A percentile compares a stretch with the other conserved stretches of the same genome.
These are phyloP conservation scores for Eucalyptus tenuipes DNA, from an alignment of 345 rosid genomes.

Conservation along the genomic window DNA sequence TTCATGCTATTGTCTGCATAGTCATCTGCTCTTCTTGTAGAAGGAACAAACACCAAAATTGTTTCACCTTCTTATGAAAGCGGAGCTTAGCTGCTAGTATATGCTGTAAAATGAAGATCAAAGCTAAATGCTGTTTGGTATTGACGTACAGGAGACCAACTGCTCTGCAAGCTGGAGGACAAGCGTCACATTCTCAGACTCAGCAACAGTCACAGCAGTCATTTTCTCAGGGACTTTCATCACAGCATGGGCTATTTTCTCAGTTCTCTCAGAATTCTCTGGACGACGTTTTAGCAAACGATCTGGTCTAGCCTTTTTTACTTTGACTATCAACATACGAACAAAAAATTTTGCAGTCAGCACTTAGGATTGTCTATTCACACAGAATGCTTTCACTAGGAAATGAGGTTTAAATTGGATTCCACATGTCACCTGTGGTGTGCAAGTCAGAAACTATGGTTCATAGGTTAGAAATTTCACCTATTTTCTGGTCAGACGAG, in stretches of 20 bases:
- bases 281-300: conserved; percentile 40
- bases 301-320: conserved; percentile 36
- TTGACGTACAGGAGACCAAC: conserved; percentile 41
- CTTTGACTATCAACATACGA: neutral
- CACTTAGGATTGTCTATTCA: neutral
- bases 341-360: neutral
- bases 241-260: conserved; percentile 70
- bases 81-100: neutral
- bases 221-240: conserved; percentile 73
- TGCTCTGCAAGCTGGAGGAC: conserved; percentile 22
- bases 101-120: neutral
- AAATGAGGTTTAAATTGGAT: neutral
- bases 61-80: neutral
- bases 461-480: neutral
- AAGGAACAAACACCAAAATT: neutral
- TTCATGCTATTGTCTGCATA: neutral
- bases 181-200: conserved; percentile 53
- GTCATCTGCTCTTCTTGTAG: neutral
- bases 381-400: neutral
- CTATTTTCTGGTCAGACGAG: neutral
- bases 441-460: neutral
- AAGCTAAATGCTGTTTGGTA: neutral
- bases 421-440: neutral
- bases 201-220: conserved; percentile 74
- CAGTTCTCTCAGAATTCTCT: conserved; percentile 73